A percentile compares a stretch with the other conserved stretches of the same genome.
Conservation (phyloP, 169 alveolate genomes). For the Sarcocystis neurona region DNA sequence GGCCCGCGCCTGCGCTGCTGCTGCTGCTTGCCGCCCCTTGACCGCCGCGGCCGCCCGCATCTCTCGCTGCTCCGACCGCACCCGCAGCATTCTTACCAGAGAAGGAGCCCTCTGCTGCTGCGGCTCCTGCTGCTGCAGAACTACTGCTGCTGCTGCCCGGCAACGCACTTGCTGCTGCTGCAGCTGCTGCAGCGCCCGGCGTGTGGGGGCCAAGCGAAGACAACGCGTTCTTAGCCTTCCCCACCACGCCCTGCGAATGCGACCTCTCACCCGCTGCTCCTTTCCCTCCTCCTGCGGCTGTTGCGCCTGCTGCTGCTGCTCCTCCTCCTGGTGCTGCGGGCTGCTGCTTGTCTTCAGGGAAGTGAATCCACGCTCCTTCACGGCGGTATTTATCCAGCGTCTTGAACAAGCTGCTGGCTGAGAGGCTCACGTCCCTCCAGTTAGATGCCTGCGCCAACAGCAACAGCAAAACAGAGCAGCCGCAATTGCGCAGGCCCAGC, state of each 20-base stretch:
- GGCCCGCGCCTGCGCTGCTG: too few species aligned
- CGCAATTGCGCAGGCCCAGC: neutral
- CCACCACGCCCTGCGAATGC: constrained; percentile 2
- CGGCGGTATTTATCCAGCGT: constrained; percentile 50
- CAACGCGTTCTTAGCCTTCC: too few species aligned
- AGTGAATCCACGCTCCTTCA: constrained; percentile 40
- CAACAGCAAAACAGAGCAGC: neutral
- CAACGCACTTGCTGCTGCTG: constrained; percentile 35
- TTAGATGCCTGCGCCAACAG: constrained; percentile 37
- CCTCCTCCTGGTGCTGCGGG: neutral
- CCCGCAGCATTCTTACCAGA: neutral
- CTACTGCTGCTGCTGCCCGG: constrained; percentile 17
- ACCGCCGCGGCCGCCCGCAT: neutral
- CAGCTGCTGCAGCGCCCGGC: constrained; percentile 17
- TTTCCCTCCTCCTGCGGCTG: constrained; percentile 30
- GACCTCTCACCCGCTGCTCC: neutral
- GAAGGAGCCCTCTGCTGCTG: constrained; percentile 10
- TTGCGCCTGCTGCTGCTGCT: neutral
- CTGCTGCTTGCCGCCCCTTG: too few species aligned
- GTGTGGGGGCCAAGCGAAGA: too few species aligned
- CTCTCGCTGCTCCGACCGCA: constrained; percentile 9
- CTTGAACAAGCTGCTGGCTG: constrained; percentile 58
- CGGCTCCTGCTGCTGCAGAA: neutral
- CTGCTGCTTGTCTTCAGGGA: constrained; percentile 13
- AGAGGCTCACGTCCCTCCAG: constrained; percentile 56